Evolutionary conservation across 2,329 filamentous ascomycete genomes (phyloP).

Genomic region (Botrytis squamosa): DNA sequence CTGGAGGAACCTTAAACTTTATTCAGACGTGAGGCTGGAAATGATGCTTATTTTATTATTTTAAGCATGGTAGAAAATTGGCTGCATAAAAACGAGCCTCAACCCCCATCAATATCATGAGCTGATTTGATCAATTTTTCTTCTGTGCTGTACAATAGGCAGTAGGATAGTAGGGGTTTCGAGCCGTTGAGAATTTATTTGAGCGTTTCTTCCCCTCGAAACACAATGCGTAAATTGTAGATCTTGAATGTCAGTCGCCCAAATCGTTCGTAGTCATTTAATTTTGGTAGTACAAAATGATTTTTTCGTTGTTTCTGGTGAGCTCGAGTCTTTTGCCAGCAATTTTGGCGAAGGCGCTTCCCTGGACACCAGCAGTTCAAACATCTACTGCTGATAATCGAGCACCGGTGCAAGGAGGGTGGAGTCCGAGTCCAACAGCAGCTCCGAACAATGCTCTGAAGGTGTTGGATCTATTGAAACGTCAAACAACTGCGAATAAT

Average conservation of each 20-base stretch:
- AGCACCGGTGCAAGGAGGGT: background rate
- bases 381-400: background rate
- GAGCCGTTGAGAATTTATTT: background rate
- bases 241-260: too few species aligned
- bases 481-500: background rate
- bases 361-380: background rate
- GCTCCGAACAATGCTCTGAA: background rate
- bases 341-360: background rate
- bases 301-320: background rate
- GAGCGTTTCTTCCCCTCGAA: background rate
- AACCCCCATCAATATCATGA: background rate
- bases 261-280: background rate
- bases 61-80: background rate
- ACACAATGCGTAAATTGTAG: background rate
- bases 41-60: background rate
- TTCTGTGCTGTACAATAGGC: background rate
- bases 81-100: background rate
- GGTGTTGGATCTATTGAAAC: background rate
- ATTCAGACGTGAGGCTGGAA: background rate
- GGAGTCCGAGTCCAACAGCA: background rate
- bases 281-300: background rate
- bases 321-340: background rate
- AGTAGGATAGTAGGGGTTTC: background rate
- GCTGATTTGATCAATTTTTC: background rate
- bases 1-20: conserved; percentile 1